Evolutionary conservation across 1,284 basidiomycete genomes (phyloP).

Genomic region (Malassezia sp.): DNA sequence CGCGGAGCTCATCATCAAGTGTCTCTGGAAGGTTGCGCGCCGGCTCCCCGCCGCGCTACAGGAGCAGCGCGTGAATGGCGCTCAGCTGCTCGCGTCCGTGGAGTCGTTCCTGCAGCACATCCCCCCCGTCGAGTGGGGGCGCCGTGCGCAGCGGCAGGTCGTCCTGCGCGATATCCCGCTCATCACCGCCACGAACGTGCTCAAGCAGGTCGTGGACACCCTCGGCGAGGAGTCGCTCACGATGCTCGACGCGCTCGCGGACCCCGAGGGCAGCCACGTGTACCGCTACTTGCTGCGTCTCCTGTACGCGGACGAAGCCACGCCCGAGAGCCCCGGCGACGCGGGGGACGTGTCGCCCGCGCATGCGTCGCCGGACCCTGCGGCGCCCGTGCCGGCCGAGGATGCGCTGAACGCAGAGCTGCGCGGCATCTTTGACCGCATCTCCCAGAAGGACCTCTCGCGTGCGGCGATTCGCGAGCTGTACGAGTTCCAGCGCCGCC

Average conservation of each 20-base stretch:
- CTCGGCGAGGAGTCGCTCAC: conserved; percentile 33
- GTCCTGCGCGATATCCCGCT: conserved; percentile 94
- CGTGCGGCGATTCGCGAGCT: conserved; percentile 86
- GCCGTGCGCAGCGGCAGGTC: conserved; percentile 73
- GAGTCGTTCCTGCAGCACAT: conserved; percentile 88
- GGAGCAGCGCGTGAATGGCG: conserved; percentile 67
- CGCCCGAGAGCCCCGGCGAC: conserved; percentile 52
- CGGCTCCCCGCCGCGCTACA: conserved; percentile 82
- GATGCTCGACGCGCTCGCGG: conserved; percentile 31
- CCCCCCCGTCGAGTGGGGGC: conserved; percentile 89
- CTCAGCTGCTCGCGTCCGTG: conserved; percentile 80
- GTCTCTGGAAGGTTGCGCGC: conserved; percentile 93
- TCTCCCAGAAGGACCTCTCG: conserved; percentile 68
- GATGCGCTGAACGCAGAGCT: conserved; percentile 50
- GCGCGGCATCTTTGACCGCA: conserved; percentile 72
- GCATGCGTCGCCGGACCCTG: conserved; percentile 12
- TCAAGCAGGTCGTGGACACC: conserved; percentile 47
- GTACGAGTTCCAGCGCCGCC: conserved; percentile 80
- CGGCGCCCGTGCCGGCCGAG: conserved; percentile 11
- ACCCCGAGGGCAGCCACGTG: conserved; percentile 38
- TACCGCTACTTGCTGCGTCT: conserved; percentile 40
- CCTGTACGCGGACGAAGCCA: conserved; percentile 24
- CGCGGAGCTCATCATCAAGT: conserved; percentile 91
- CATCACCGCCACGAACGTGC: conserved; percentile 68
- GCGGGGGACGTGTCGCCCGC: conserved; percentile 52